Evolutionary conservation across 2,329 filamentous ascomycete species (phyloP), one percentile per base, ranked within the genome.

Genomic region (Knoxdaviesia proteae): DNA sequence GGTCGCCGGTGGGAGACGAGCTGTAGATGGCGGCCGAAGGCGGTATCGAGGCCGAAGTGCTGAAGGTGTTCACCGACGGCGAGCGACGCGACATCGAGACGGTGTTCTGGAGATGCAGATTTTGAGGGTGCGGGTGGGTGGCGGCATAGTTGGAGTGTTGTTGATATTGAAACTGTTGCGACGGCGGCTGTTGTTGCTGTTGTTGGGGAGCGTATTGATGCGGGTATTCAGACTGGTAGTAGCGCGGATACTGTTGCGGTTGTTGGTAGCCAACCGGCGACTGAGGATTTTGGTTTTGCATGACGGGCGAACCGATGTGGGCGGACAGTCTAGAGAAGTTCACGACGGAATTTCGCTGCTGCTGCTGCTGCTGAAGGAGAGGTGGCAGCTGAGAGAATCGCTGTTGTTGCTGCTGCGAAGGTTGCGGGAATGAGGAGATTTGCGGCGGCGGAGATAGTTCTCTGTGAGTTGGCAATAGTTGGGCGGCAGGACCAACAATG

Each of bases 11-110:
- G 49, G 67, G 63, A 46, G 74, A 67, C 46, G 63, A 69, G 50
- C 69, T 68, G 56, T 70, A 72, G 20, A 20, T 20, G 50, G 64
- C 68, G 47, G 62, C 71, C 50, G 67, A 73, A 49, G 65, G 74
- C 47, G 55, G 77, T 41, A 77, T 70, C 49, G 75, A 82, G n/a
- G 77, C 80, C 34, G 74, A 65, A 44, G 80, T 86, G 54, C 74
- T 80, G 54, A 75, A 73, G 29, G 70, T 74, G 62, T 82, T 65
- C 59, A 84, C 60, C 58, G 79, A 61, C 58, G 84, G 63, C 56
- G 77, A 68, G 50, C 71, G 68, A 47, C 71, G 68, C 42, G 49
- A 48, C 20, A 45, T 50, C 33, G 44, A 11, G 34, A 44, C 38
- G 6, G 45, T 32, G 43, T 55, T 55, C n/a, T 58, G 55, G 45